Percentiles rank a stretch among this genome's conserved stretches.
Evolutionary conservation across 805 yeast species (phyloP).

Genomic region (Candida mattraensis): DNA sequence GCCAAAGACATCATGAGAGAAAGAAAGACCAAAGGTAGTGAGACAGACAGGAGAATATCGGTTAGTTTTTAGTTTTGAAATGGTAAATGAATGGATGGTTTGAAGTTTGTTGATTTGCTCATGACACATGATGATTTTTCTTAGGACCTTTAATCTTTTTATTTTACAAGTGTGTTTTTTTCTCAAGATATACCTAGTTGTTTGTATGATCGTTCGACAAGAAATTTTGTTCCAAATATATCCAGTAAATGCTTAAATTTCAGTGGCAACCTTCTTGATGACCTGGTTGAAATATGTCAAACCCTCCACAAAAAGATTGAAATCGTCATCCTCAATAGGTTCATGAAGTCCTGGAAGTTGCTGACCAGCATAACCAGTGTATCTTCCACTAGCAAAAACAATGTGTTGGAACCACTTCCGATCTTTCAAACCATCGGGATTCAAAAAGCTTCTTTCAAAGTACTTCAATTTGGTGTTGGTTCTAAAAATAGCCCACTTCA

Average conservation of each 20-base stretch:
- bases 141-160: too few relatives aligned
- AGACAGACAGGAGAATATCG: constrained; percentile 31
- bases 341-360: constrained; percentile 56
- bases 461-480: constrained; percentile 41
- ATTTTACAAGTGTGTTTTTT: too few relatives aligned
- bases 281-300: constrained; percentile 20
- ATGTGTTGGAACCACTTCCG: constrained; percentile 61
- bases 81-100: constrained; percentile 3
- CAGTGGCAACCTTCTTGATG: constrained; percentile 10
- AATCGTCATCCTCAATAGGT: constrained; percentile 48
- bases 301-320: constrained; percentile 32
- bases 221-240: too few relatives aligned
- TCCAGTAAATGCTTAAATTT: constrained; percentile 2
- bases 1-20: constrained; percentile 46
- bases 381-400: constrained; percentile 58
- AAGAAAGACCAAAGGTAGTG: constrained; percentile 27
- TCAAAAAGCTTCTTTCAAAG: constrained; percentile 47
- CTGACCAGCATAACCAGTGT: constrained; percentile 62
- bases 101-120: neutral
- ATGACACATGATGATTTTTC: too few relatives aligned
- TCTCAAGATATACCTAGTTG: too few relatives aligned
- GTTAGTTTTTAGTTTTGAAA: constrained; percentile 12
- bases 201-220: too few relatives aligned
- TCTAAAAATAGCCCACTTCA: constrained; percentile 24
- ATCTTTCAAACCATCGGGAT: constrained; percentile 47